Percentiles rank a stretch among this genome's conserved stretches.
These are phyloP conservation scores for Ascosphaera aggregata DNA, from an alignment of 2,329 filamentous ascomycete genomes.

Conservation along the genomic window DNA sequence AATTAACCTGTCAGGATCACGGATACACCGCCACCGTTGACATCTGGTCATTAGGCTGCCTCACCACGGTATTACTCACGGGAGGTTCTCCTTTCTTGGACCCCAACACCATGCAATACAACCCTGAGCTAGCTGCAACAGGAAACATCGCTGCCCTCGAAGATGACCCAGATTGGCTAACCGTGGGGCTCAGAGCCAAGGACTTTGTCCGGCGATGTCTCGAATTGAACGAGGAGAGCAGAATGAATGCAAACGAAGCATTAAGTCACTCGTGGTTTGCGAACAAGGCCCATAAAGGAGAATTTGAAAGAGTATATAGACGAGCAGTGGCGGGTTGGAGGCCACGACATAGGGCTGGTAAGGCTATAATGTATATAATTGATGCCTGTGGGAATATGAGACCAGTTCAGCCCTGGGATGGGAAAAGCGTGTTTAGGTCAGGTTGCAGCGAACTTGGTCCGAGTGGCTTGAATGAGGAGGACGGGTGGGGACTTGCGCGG, in stretches of 20 bases:
- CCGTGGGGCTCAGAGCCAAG: slow-evolving; percentile 21
- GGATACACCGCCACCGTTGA: slow-evolving; percentile 37
- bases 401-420: slow-evolving; percentile 1
- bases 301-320: slow-evolving; percentile 27
- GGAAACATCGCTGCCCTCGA: slow-evolving; percentile 24
- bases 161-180: slow-evolving; percentile 19
- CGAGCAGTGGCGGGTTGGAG: slow-evolving; percentile 26
- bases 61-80: slow-evolving; percentile 28
- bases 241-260: slow-evolving; percentile 30
- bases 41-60: slow-evolving; percentile 37
- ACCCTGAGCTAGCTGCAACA: slow-evolving; percentile 11
- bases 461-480: no score
- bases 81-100: slow-evolving; percentile 25
- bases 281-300: slow-evolving; percentile 22
- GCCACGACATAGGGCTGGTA: slow-evolving; percentile 14
- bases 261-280: slow-evolving; percentile 33
- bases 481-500: no score
- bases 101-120: slow-evolving; percentile 11
- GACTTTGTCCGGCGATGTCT: slow-evolving; percentile 31
- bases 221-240: slow-evolving; percentile 22
- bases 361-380: slow-evolving; percentile 1
- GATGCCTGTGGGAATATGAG: slow-evolving; percentile 3
- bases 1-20: slow-evolving; percentile 2
- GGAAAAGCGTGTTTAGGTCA: background rate
- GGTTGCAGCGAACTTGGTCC: no score